Evolutionary conservation across 1,284 basidiomycete species (phyloP), one percentile per base, ranked within the genome.

Genomic region (Fomitopsis schrenkii): DNA sequence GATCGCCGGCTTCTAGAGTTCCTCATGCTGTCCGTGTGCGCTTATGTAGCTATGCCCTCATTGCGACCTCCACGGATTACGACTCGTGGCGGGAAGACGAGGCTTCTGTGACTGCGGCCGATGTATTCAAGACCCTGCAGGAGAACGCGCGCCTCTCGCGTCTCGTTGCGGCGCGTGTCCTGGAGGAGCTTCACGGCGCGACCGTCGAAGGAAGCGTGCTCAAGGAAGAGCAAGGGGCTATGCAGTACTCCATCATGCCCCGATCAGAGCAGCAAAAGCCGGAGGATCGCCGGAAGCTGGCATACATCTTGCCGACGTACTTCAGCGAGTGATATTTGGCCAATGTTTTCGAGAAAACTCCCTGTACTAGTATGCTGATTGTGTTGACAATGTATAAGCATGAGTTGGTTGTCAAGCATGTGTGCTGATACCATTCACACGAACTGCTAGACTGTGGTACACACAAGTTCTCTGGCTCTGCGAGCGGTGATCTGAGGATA

Each of bases 21-120:
- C n/a, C 26, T 28, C 41, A 8, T 35, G 59, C 54, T 67, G 38
- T 63, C 54, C 56, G 42, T 14, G 48, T 33, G 28, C 15, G 14
- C 40, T 35, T 55, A 15, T 15, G 55, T 63, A 95, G 94, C 71
- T 97, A 96, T 73, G 92, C 91, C 0, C 83, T 97, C 57, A 88
- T 97, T 66, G 94, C 94, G 62, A 97, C 95, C 0, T 85, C 91
- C 22, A 96, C 94, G 1, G 92, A 96, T 76, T 95, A 94, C 72
- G 94, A 97, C 75, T 87, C 93, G 5, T 96, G 93, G 94, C 80
- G 96, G 28, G 88, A 88, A 17, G 81, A 89, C 40, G 84, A 88
- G 59, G 90, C 86, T 17, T 81, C 91, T 1, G 96, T 98, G 55
- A 97, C 94, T 1, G 90, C 95, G 0, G 87, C 91, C 6, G 92